These are phyloP conservation scores for Neonectria neomacrospora DNA, from an alignment of 2,329 filamentous ascomycete genomes.

Conservation along the genomic window DNA sequence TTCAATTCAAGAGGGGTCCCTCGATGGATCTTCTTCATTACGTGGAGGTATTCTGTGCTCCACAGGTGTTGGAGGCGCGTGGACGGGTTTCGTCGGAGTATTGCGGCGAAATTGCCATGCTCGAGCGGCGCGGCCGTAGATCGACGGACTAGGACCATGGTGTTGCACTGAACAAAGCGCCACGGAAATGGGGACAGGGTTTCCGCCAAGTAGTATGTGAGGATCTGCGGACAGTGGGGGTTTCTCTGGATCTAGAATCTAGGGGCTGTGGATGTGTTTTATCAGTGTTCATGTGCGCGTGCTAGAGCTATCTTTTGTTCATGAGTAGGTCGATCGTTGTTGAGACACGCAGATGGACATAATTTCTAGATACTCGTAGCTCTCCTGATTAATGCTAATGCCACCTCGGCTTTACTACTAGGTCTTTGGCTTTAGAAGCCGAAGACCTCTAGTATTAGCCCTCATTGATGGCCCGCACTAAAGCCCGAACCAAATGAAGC, in stretches of 20 bases:
- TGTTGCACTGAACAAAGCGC: conserved; percentile 6
- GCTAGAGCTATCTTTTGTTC: background rate
- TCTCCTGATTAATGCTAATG: background rate
- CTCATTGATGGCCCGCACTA: background rate
- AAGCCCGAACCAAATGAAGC: background rate
- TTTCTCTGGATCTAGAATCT: background rate
- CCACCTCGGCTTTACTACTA: background rate
- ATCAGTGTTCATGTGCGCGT: background rate
- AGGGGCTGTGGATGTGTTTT: background rate
- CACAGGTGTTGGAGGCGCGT: background rate
- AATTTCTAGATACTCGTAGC: background rate
- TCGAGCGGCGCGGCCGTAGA: conserved; percentile 8
- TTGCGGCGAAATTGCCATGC: conserved; percentile 14
- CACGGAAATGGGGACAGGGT: background rate
- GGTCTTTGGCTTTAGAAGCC: background rate
- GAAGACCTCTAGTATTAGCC: background rate
- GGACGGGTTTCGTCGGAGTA: background rate
- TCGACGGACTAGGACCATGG: conserved; percentile 13
- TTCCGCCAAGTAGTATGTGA: background rate
- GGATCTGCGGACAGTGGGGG: background rate
- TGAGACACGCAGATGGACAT: background rate
- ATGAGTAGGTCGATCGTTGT: background rate
- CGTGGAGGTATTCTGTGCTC: no score
- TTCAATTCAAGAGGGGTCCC: no score
- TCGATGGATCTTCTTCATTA: no score